A percentile compares a stretch with the other conserved stretches of the same genome.
Conservation (phyloP, 78 protist genomes). For the Abeoforma whisleri region DNA sequence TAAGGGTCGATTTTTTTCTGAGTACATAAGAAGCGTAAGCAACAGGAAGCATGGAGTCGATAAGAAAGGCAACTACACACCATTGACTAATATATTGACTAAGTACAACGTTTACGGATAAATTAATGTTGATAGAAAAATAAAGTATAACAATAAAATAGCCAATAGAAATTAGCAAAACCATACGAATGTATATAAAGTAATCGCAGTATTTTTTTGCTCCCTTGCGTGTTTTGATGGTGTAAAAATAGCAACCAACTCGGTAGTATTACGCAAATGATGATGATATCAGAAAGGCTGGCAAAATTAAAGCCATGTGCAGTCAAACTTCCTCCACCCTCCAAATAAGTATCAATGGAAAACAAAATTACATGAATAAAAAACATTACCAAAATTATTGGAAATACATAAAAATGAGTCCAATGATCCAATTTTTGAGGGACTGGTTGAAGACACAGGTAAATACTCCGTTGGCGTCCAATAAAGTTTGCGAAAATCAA, state of each 20-base stretch:
- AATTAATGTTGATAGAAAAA: no score
- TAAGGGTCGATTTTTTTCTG: no score
- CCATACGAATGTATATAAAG: no score
- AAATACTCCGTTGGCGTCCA: not conserved
- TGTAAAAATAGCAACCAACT: not conserved
- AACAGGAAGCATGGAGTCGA: no score
- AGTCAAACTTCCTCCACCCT: not conserved
- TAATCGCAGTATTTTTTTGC: not conserved
- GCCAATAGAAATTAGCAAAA: no score
- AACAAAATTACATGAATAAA: not conserved
- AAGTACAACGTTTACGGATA: no score
- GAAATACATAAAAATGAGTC: not conserved
- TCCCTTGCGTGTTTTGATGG: not conserved
- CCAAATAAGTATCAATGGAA: not conserved
- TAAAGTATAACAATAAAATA: no score
- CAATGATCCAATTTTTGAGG: not conserved
- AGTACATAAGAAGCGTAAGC: no score
- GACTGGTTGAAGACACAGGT: not conserved
- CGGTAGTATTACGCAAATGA: not conserved
- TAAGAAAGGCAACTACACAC: no score
- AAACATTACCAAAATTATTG: not conserved
- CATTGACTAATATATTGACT: no score
- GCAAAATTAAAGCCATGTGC: not conserved
- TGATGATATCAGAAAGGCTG: not conserved
- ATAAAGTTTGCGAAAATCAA: not conserved